These are phyloP conservation scores for Diplodia mutila DNA, from an alignment of 2,329 filamentous ascomycete genomes.

Conservation along the genomic window DNA sequence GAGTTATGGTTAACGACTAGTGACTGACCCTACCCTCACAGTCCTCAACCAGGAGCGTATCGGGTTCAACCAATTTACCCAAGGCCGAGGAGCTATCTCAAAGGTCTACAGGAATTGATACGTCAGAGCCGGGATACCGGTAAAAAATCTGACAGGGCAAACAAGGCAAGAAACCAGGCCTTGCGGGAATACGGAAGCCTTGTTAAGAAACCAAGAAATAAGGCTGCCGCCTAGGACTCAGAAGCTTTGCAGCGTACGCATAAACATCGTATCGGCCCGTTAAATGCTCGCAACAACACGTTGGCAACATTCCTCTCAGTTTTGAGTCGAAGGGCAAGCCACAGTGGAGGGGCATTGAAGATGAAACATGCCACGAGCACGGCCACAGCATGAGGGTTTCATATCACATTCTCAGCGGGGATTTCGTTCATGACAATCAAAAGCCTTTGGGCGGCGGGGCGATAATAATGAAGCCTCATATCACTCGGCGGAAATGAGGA, in stretches of 20 bases:
- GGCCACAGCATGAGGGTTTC: slow-evolving; percentile 2
- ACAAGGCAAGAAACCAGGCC: not conserved
- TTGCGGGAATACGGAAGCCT: not conserved
- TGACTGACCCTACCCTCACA: too few relatives aligned
- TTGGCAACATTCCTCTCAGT: not conserved
- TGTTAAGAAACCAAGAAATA: not conserved
- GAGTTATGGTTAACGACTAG: too few relatives aligned
- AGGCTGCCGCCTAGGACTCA: not conserved
- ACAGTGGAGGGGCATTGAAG: slow-evolving; percentile 1
- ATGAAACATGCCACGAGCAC: slow-evolving; percentile 11
- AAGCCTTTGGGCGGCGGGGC: not conserved
- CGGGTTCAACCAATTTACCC: too few relatives aligned
- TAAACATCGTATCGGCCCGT: not conserved
- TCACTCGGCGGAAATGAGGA: slow-evolving; percentile 2
- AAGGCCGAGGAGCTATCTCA: too few relatives aligned
- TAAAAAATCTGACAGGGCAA: not conserved
- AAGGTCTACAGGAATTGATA: too few relatives aligned
- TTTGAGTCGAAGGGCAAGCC: not conserved
- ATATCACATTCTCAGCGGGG: not conserved
- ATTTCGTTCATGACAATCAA: slow-evolving; percentile 1
- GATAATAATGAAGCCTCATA: not conserved
- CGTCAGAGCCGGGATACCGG: not conserved
- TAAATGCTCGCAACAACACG: slow-evolving; percentile 1
- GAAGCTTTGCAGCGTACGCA: not conserved
- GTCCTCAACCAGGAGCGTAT: too few relatives aligned